These are phyloP conservation scores for Aspergillus nomiae DNA, from an alignment of 2,329 filamentous ascomycete species.

Conservation along the genomic window DNA sequence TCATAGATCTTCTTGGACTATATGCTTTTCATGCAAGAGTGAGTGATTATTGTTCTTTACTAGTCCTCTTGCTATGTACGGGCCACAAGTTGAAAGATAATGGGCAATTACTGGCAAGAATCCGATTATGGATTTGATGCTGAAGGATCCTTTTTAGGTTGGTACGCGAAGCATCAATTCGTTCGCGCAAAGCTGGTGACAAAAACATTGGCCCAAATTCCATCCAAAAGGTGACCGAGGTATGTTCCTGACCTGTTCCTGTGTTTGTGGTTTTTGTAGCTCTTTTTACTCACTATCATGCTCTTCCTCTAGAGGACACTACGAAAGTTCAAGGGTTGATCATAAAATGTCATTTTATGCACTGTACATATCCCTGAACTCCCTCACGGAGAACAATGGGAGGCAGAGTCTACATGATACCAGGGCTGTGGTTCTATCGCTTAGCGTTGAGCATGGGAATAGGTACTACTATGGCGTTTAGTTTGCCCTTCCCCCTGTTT, in stretches of 20 bases:
- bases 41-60: constrained; percentile 26
- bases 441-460: not conserved
- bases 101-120: not conserved
- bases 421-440: not conserved
- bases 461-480: not conserved
- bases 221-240: constrained; percentile 75
- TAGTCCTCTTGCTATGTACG: not conserved
- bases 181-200: constrained; percentile 73
- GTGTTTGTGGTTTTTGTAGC: not conserved
- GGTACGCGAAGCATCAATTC: constrained; percentile 77
- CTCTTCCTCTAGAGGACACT: constrained; percentile 58
- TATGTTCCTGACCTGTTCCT: constrained; percentile 44
- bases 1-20: constrained; percentile 80
- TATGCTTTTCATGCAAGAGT: constrained; percentile 74
- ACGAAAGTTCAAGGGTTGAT: constrained; percentile 69
- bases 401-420: not conserved
- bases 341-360: not conserved
- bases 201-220: constrained; percentile 72
- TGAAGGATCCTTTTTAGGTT: constrained; percentile 48
- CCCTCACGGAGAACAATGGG: not conserved
- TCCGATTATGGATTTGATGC: not conserved
- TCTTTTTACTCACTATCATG: constrained; percentile 12
- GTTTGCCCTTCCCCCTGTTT: not conserved
- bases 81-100: not conserved
- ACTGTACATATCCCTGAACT: not conserved